Evolutionary conservation across 1,139 yeast genomes (phyloP), one percentile per base, ranked within the genome.

Genomic region (Saccharomyces hybrid): DNA sequence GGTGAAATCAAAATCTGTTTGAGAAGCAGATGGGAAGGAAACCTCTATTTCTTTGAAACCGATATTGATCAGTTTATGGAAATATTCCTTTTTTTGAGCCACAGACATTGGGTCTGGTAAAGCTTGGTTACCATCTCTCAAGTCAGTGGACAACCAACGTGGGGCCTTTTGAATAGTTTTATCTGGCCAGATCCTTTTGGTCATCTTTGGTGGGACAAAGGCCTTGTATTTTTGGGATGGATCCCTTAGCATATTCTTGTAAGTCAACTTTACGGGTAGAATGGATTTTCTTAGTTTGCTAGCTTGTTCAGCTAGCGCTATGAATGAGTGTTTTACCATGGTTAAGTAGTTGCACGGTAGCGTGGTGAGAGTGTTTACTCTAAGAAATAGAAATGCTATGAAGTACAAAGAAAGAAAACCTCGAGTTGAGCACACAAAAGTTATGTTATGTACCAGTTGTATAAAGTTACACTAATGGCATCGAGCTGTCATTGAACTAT

Each of bases 1-100:
- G 34, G 98, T 93, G 75, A 93, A 93, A 70, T 93, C 98, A 68
- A 93, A 93, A 72, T 93, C 99, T 27, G 88, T 84, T 70, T 91
- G 98, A 4, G 96, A 88, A 1, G 98, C 98, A 28, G 96, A 84
- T 11, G 99, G 98, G 75, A 93, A 93, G 0, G 96, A 84, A 16
- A 93, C 98, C 73, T 93, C 99, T 61, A 93, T 93, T 73, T 93
- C 99, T 72, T 93, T 93, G 77, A 90, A 93, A 0, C 98, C 98
- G 50, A 90, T 76, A 47, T 88, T 93, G 11, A 91, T 76, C 57
- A 93, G 77, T 71, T 90, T 88, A 61, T 84, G 80, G 76, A 91
- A 91, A 71, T 88, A 91, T 62, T 81, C 86, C 71, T 88, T 88
- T 75, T 93, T 93, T 72, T 93, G 96, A 46, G 79, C 87, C 42